Evolutionary conservation across 805 yeast genomes (phyloP).

Genomic region (Lipomyces spencermartinsiae): DNA sequence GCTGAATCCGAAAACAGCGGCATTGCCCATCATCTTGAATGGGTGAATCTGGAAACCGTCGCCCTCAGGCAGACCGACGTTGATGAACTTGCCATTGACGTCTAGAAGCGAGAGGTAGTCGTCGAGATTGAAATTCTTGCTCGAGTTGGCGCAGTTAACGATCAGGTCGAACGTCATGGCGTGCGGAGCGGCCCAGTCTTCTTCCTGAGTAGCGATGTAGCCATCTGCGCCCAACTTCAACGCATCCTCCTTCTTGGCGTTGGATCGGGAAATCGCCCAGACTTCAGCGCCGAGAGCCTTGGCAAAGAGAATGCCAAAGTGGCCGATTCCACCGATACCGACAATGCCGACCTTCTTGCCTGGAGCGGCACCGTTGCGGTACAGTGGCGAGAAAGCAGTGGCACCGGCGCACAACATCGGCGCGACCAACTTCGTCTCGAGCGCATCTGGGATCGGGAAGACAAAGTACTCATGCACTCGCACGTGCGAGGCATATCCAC

Average conservation of each 20-base stretch:
- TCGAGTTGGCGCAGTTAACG: conserved; percentile 59
- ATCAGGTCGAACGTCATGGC: conserved; percentile 55
- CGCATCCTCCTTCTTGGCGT: conserved; percentile 59
- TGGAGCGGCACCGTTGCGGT: conserved; percentile 53
- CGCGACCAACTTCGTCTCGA: conserved; percentile 62
- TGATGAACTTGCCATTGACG: conserved; percentile 62
- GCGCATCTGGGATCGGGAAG: conserved; percentile 64
- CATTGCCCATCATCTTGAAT: conserved; percentile 29
- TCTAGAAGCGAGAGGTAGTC: conserved; percentile 57
- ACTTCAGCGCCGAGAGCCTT: conserved; percentile 68
- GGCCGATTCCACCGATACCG: conserved; percentile 73
- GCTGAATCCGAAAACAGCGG: conserved; percentile 64
- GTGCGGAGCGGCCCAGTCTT: conserved; percentile 47
- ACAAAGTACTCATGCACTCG: conserved; percentile 67
- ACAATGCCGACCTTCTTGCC: conserved; percentile 62
- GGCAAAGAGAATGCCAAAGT: conserved; percentile 63
- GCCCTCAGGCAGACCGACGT: conserved; percentile 67
- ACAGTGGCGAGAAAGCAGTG: conserved; percentile 71
- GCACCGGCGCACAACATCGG: conserved; percentile 80
- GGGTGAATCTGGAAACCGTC: conserved; percentile 34
- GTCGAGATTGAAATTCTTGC: conserved; percentile 57
- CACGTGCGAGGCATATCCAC: conserved; percentile 71
- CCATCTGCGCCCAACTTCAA: conserved; percentile 60
- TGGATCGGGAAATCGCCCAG: conserved; percentile 59
- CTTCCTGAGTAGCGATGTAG: conserved; percentile 56